These are phyloP conservation scores for Yamadazyma sp. DNA, from an alignment of 1,139 yeast genomes.

Conservation along the genomic window DNA sequence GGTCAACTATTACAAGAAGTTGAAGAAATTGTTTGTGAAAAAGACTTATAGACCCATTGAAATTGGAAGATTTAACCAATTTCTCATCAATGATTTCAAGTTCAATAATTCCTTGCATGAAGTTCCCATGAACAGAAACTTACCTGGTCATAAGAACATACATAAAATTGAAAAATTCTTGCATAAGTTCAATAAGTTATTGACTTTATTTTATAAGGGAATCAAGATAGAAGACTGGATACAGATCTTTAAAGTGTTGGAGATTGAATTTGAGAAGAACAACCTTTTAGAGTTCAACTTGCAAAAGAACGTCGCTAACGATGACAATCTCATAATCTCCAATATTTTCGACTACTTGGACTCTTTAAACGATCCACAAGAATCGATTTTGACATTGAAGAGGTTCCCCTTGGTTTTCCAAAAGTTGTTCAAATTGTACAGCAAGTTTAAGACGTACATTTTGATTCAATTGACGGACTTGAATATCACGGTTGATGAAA, in stretches of 20 bases:
- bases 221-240: conserved; percentile 80
- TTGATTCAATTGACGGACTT: conserved; percentile 66
- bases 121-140: conserved; percentile 49
- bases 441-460: conserved; percentile 60
- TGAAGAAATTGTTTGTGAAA: conserved; percentile 73
- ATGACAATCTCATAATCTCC: conserved; percentile 61
- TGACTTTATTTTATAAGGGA: conserved; percentile 58
- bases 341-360: conserved; percentile 73
- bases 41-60: conserved; percentile 72
- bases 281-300: conserved; percentile 61
- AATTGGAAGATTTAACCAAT: conserved; percentile 39
- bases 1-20: conserved; percentile 60
- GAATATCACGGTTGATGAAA: conserved; percentile 50
- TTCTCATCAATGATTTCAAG: conserved; percentile 37
- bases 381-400: conserved; percentile 44
- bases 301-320: conserved; percentile 41
- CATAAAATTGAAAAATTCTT: conserved; percentile 56
- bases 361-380: conserved; percentile 47
- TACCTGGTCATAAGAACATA: conserved; percentile 48
- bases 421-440: conserved; percentile 65
- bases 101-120: conserved; percentile 44
- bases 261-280: conserved; percentile 54
- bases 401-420: conserved; percentile 72
- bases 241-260: conserved; percentile 69
- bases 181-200: conserved; percentile 61